phyloP scores from a whole-genome alignment of 148 eudicot genomes.

The Rhododendron mucronatum region DNA sequence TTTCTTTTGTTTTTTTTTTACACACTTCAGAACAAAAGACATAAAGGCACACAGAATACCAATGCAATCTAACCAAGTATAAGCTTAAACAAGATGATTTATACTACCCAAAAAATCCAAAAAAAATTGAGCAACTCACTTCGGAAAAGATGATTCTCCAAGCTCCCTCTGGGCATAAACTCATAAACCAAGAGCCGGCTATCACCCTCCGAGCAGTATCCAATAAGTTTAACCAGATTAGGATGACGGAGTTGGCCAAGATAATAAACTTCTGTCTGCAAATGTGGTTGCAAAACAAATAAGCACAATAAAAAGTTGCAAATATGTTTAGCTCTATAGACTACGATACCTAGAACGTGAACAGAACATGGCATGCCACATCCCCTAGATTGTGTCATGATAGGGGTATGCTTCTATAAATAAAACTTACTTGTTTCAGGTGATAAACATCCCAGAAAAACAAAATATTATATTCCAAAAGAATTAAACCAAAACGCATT shows the following conservation, averaged over 20 bases:
- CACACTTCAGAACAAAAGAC: not conserved
- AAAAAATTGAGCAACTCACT: slow-evolving; percentile 19
- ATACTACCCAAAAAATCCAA: not conserved
- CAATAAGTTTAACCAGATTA: slow-evolving; percentile 39
- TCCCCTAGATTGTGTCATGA: not conserved
- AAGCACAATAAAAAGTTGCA: not conserved
- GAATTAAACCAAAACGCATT: not conserved
- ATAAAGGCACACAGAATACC: not conserved
- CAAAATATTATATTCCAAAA: not conserved
- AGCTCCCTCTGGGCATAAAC: slow-evolving; percentile 38
- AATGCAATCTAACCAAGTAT: not conserved
- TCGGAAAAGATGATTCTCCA: slow-evolving; percentile 38
- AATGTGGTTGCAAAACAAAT: not conserved
- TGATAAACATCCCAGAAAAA: not conserved
- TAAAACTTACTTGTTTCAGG: not conserved
- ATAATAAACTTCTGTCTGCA: slow-evolving; percentile 42
- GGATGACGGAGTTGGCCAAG: slow-evolving; percentile 38
- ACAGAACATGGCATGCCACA: not conserved
- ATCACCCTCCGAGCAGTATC: slow-evolving; percentile 35
- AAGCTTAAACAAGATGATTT: not conserved
- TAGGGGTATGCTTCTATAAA: not conserved
- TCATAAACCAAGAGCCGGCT: slow-evolving; percentile 35
- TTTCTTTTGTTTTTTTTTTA: not conserved
- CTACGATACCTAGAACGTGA: not conserved
- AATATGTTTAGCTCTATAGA: not conserved